Percentiles rank a stretch among this genome's conserved stretches.
Conservation (phyloP, 176 grass and related monocot species). For the Otatea glauca region DNA sequence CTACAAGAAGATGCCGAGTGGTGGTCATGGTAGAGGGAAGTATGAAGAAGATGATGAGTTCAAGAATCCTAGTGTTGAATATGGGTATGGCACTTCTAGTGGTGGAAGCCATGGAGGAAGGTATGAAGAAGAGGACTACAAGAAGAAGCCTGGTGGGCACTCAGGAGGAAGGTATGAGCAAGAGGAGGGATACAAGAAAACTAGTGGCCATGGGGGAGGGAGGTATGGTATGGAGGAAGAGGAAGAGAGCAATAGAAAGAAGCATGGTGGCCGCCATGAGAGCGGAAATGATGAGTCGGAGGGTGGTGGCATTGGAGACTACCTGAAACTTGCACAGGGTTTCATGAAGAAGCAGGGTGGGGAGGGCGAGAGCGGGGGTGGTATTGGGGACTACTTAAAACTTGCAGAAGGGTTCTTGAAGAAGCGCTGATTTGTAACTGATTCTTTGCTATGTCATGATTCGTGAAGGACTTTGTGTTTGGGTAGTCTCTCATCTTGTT, state of each 20-base stretch:
- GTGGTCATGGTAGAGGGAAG: slow-evolving; percentile 44
- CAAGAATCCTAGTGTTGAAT: slow-evolving; percentile 47
- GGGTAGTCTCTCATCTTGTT: slow-evolving; percentile 44
- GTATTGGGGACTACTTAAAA: slow-evolving; percentile 74
- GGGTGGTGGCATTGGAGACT: slow-evolving; percentile 63
- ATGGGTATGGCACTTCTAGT: slow-evolving; percentile 44
- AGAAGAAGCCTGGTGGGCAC: slow-evolving; percentile 48
- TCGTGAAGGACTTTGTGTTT: slow-evolving; percentile 33
- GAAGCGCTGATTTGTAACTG: slow-evolving; percentile 58
- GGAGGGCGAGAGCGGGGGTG: slow-evolving; percentile 44
- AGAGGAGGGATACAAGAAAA: slow-evolving; percentile 55
- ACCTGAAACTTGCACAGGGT: slow-evolving; percentile 77
- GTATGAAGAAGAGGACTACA: slow-evolving; percentile 53
- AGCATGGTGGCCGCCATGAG: slow-evolving; percentile 29
- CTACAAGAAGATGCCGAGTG: slow-evolving; percentile 44
- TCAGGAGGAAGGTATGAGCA: slow-evolving; percentile 43
- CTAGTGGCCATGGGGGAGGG: slow-evolving; percentile 52
- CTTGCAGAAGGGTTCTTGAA: slow-evolving; percentile 83
- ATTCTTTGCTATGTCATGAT: slow-evolving; percentile 7
- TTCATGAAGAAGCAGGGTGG: slow-evolving; percentile 74
- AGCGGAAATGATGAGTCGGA: slow-evolving; percentile 48
- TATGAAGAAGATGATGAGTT: slow-evolving; percentile 46
- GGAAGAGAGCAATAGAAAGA: slow-evolving; percentile 52
- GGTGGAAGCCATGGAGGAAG: slow-evolving; percentile 49
- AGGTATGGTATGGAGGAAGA: slow-evolving; percentile 54